Evolutionary conservation across 2,329 filamentous ascomycete genomes (phyloP).

Genomic region (Pseudopyrenochaeta lycopersici): DNA sequence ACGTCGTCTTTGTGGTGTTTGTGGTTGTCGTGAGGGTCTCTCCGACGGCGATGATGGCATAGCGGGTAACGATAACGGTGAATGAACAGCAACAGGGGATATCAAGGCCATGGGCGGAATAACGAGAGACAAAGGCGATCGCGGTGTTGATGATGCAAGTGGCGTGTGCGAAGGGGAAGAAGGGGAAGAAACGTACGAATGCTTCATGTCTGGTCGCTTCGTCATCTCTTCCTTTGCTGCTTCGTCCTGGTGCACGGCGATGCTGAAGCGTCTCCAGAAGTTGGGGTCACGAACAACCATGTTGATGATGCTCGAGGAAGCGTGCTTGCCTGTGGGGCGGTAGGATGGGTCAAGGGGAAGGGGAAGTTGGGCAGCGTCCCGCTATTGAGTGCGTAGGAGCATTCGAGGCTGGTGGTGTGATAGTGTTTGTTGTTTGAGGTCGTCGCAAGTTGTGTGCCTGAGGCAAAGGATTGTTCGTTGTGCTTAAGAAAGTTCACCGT

Average conservation of each 20-base stretch:
- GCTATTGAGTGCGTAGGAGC: background rate
- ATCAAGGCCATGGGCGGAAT: constrained; percentile 12
- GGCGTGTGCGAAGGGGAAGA: constrained; percentile 21
- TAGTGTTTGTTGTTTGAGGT: background rate
- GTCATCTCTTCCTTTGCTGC: constrained; percentile 42
- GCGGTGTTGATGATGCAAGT: constrained; percentile 28
- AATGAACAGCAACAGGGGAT: constrained; percentile 3
- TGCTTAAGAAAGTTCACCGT: background rate
- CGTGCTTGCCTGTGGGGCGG: background rate
- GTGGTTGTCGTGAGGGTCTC: background rate
- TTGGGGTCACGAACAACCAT: constrained; percentile 65
- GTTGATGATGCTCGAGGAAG: constrained; percentile 5
- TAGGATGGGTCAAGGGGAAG: too few relatives aligned
- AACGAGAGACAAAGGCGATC: constrained; percentile 19
- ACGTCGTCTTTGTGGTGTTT: constrained; percentile 4
- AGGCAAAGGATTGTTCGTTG: background rate
- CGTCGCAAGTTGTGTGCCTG: background rate
- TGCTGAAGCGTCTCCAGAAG: constrained; percentile 69
- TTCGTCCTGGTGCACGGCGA: constrained; percentile 66
- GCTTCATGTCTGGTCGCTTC: constrained; percentile 38
- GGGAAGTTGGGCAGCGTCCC: background rate
- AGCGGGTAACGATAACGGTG: background rate
- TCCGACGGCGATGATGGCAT: background rate
- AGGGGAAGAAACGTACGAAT: constrained; percentile 49
- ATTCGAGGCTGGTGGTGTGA: background rate